phyloP scores from a whole-genome alignment of 352 stramenopile genomes.

The Phytophthora boehmeriae region DNA sequence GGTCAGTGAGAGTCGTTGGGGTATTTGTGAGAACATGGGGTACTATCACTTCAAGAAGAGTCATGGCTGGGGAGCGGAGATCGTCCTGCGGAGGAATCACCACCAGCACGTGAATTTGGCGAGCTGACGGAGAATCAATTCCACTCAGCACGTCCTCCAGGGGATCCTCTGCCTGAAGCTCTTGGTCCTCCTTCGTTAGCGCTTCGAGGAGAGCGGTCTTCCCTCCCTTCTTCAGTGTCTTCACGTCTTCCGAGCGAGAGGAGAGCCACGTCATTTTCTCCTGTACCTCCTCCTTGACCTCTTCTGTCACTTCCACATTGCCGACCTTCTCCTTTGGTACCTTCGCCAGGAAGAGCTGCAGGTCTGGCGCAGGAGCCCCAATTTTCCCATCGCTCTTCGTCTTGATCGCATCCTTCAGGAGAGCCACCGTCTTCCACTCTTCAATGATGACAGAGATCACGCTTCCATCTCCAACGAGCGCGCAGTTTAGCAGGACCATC shows the following conservation, averaged over 20 bases:
- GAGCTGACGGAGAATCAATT: no score
- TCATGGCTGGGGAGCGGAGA: neutral
- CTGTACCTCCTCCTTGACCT: no score
- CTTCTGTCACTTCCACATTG: no score
- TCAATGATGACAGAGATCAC: neutral
- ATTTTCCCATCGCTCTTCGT: neutral
- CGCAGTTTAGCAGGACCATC: neutral
- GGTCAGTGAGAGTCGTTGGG: constrained; percentile 15
- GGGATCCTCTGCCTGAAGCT: no score
- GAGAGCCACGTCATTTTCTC: neutral
- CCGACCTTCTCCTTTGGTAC: neutral
- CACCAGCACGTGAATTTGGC: no score
- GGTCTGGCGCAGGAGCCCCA: neutral
- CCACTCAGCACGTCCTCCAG: no score
- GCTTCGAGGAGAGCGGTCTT: neutral
- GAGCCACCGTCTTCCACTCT: neutral
- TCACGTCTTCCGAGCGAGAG: neutral
- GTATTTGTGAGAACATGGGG: constrained; percentile 17
- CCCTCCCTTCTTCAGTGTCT: neutral
- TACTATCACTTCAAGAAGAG: constrained; percentile 14
- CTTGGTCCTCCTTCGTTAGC: no score
- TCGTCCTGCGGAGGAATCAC: neutral
- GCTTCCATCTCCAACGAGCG: neutral
- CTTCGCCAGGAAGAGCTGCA: neutral
- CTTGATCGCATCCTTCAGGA: neutral